Evolutionary conservation across 805 yeast species (phyloP), one percentile per base, ranked within the genome.

Genomic region (Debaryomyces castellii): DNA sequence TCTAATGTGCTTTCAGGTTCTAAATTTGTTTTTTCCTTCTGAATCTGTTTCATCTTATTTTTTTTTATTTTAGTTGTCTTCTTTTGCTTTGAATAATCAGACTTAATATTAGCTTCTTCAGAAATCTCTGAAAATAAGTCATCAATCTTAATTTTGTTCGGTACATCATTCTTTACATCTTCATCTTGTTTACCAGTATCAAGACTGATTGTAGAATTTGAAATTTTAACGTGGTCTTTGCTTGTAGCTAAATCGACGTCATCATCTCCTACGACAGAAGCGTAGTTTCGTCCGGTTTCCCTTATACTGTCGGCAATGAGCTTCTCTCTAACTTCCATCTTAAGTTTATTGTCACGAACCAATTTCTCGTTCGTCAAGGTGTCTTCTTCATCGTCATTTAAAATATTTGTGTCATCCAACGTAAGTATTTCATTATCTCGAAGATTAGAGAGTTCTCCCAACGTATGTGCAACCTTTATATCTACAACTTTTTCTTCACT

Each of bases 351-450:
- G 14, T 55, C 46, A 49, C 47, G 27, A 12, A 46, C 22, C 49
- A 62, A 57, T 48, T 53, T 60, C n/a, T 71, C 76, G 42, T 80
- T 71, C 23, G 60, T 69, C 24, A 83, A 57, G 22, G 53, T 57
- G 35, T 62, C 69, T 5, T 49, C 60, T 6, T 57, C 66, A 14
- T 60, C 60, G 5, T 57, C 67, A 44, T 58, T 72, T 12, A 71
- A 51, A 12, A 77, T 49, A 18, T 63, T 61, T n/a, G 59, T 52
- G 51, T 83, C 88, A 40, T 80, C 74, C 41, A 86, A 65, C 0
- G 90, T 85, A 42, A 87, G 64, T 2, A 85, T 67, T 0, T 71
- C 78, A 5, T 72, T 69, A n/a, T 64, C 74, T 4, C 64, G 59
- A 1, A 74, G 51, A 11, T 59, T 55, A 2, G 55, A 51, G 9